A percentile compares a stretch with the other conserved stretches of the same genome.
Conservation (phyloP, 2,329 filamentous ascomycete genomes). For the Ascochyta fabae region DNA sequence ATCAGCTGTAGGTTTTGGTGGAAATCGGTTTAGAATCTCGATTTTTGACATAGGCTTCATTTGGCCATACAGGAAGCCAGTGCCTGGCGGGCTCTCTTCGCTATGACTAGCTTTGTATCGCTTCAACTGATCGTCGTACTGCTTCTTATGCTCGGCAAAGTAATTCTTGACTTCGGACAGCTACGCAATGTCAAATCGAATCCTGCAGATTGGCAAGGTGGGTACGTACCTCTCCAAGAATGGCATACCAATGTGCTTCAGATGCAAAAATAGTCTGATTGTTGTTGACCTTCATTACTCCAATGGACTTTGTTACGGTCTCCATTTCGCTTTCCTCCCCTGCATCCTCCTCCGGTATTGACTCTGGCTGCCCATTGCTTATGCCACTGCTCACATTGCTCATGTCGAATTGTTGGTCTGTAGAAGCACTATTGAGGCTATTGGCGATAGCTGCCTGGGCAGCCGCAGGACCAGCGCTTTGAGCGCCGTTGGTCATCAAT, state of each 20-base stretch:
- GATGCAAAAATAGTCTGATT: slow-evolving; percentile 57
- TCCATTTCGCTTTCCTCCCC: slow-evolving; percentile 69
- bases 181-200: slow-evolving; percentile 46
- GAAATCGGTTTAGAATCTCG: slow-evolving; percentile 81
- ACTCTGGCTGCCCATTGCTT: slow-evolving; percentile 61
- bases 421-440: slow-evolving; percentile 50
- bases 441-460: slow-evolving; percentile 64
- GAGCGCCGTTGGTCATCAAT: slow-evolving; percentile 87
- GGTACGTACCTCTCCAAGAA: slow-evolving; percentile 55
- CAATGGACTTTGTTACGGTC: slow-evolving; percentile 57
- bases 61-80: slow-evolving; percentile 79
- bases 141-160: slow-evolving; percentile 84
- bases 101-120: slow-evolving; percentile 73
- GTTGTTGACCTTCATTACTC: slow-evolving; percentile 61
- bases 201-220: background rate
- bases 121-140: slow-evolving; percentile 81
- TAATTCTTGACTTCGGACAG: slow-evolving; percentile 95
- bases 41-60: slow-evolving; percentile 71
- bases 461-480: slow-evolving; percentile 64
- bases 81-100: slow-evolving; percentile 64
- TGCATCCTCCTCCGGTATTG: slow-evolving; percentile 59
- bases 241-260: slow-evolving; percentile 61
- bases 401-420: slow-evolving; percentile 57
- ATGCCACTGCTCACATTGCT: slow-evolving; percentile 63
- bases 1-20: slow-evolving; percentile 81